phyloP scores from a whole-genome alignment of 2,329 filamentous ascomycete species.

The Penicillium sp. region DNA sequence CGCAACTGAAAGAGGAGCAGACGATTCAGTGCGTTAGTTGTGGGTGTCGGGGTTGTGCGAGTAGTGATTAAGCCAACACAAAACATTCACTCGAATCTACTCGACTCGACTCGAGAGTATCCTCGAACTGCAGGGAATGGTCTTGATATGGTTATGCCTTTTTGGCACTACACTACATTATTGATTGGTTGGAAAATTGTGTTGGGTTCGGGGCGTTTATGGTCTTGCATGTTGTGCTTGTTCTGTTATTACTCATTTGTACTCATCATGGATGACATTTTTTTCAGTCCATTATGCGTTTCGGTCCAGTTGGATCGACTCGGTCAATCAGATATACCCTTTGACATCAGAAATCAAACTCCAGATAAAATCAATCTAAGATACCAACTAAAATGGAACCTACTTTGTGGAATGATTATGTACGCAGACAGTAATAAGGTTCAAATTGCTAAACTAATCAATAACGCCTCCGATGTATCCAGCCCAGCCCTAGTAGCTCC shows the following conservation, averaged over 20 bases:
- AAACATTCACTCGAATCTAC: neutral
- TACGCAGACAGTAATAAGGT: constrained; percentile 26
- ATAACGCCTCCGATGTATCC: constrained; percentile 30
- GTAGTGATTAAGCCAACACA: constrained; percentile 67
- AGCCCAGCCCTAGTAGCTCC: constrained; percentile 17
- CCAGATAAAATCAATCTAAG: neutral
- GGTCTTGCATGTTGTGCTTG: constrained; percentile 24
- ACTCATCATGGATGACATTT: neutral
- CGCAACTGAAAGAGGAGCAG: constrained; percentile 86
- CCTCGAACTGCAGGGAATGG: neutral
- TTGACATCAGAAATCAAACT: constrained; percentile 9
- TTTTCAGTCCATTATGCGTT: neutral
- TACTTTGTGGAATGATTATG: neutral
- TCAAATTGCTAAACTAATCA: constrained; percentile 32
- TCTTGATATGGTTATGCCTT: neutral
- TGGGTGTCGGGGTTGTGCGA: constrained; percentile 89
- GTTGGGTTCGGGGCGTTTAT: constrained; percentile 14
- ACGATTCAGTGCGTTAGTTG: constrained; percentile 94
- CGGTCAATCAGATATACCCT: constrained; percentile 36
- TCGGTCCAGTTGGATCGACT: constrained; percentile 9
- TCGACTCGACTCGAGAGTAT: neutral
- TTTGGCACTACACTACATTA: neutral
- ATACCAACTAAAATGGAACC: neutral
- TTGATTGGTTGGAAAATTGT: neutral
- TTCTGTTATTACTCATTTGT: neutral